phyloP scores from a whole-genome alignment of 306 rosid species.

The Amphicarpaea edgeworthii region DNA sequence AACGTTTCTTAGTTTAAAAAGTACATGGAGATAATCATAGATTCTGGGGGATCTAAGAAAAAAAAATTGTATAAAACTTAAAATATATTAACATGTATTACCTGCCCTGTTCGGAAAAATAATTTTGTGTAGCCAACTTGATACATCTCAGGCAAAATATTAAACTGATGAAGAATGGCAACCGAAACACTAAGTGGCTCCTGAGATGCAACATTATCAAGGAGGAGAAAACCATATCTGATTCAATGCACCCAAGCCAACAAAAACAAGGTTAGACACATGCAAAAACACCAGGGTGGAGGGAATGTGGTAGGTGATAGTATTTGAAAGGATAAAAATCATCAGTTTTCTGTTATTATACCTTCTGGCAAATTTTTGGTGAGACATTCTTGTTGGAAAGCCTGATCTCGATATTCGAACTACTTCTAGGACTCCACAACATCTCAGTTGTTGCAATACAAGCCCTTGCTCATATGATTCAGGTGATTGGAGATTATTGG shows the following conservation, averaged over 20 bases:
- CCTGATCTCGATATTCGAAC: conserved; percentile 97
- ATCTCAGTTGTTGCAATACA: conserved; percentile 91
- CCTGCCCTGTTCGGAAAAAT: conserved; percentile 99
- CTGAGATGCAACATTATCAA: conserved; percentile 79
- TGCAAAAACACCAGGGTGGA: neutral
- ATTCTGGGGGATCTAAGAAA: neutral
- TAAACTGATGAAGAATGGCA: conserved; percentile 94
- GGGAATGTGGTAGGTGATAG: neutral
- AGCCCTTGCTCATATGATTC: conserved; percentile 91
- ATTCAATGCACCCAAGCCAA: conserved; percentile 36
- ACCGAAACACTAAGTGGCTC: conserved; percentile 95
- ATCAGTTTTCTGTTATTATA: conserved; percentile 41
- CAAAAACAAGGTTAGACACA: conserved; percentile 39
- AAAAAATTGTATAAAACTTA: neutral
- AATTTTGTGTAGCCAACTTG: conserved; percentile 98
- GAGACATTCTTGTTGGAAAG: conserved; percentile 94
- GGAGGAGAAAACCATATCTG: conserved; percentile 97
- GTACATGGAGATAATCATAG: conserved; percentile 8
- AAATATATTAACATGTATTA: conserved; percentile 39
- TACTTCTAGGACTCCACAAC: conserved; percentile 97
- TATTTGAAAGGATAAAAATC: conserved; percentile 8
- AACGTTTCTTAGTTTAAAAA: conserved; percentile 4
- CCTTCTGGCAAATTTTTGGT: conserved; percentile 93
- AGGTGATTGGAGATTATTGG: conserved; percentile 91
- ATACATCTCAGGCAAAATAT: conserved; percentile 93